Base-by-base conservation (phyloP, 1,284 basidiomycete species). In the Ceraceosorus guamensis region DNA sequence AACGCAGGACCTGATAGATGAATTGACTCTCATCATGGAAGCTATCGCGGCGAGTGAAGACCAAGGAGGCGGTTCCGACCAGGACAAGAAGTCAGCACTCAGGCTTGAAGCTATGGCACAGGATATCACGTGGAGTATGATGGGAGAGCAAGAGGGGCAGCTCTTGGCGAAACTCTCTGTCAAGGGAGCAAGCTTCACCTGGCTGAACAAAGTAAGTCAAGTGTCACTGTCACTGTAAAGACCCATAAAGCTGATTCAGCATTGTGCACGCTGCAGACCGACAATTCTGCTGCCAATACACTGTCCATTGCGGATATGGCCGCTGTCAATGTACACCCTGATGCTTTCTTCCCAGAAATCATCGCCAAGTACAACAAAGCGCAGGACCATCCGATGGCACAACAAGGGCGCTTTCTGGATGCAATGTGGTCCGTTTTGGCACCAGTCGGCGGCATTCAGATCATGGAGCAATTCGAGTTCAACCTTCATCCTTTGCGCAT, bases 51-150 rank as follows among this genome's bases (percentile, higher is more conserved):
- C 87, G 87, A 52, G 60, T 45, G 46, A 55, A 39, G 64, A 65
- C 52, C 61, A 60, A 50, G 55, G 66, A 31, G 59, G 66, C 67
- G 70, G 67, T 35, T 61, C 67, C 8, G 73, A 84, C 10, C 87
- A 87, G 59, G 84, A 86, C 60, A 87, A 89, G 49, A 79, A 80
- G 68, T 88, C 87, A 0, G 88, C 90, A 1, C 80, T 92, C 41
- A 82, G 89, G 44, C 78, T 96, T 30, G 86, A 89, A 65, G 85
- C 89, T 0, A 85, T 85, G 5, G 90, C 91, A 0, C 84, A 86
- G 7, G 88, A 92, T 72, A 85, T 98, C 51, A 90, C 89, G 0
- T 98, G 92, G 91, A 83, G 84, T 65, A 95, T 98, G 90, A 79
- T 95, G 37, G 88, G 89, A 62, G 82, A 85, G 55, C 78, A 83